Base-by-base conservation (phyloP, 805 yeast species). In the Candida jianshihensis region DNA sequence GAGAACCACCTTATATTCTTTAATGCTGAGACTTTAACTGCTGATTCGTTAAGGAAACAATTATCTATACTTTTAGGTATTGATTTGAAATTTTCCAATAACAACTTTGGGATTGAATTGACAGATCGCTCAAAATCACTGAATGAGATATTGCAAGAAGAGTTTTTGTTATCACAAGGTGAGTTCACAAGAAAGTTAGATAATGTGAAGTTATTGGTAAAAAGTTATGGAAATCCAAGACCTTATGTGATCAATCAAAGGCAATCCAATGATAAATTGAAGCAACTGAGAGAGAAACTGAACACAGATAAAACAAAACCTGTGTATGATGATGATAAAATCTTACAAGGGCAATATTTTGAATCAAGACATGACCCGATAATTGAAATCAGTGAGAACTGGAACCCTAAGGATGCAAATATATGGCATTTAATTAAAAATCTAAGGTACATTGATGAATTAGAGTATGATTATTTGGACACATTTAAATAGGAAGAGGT, bases 361-460 rank as follows among this genome's bases (percentile, higher is more conserved):
- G 53, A 48, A 31, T 34, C 38, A 18, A 35, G 50, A 18, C 47
- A 44, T 20, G 53, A 48, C 30, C 53, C 53, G 10, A 27, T 48
- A 6, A 42, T 48, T 16, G 50, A 48, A 14, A 46, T 48, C 20
- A 39, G 45, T 15, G 53, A 48, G 31, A 30, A 33, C 27, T 46
- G 43, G 42, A 46, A 46, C 17, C 32, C 20, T 11, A 30, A 30
- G 3, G 53, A 48, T 37, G 30, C 51, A 19, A 35, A 32, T 2
- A 24, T 46, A 6, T 48, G 53, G 53, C 46, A 49, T 43, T 17
- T 36, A 6, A 39, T 40, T 12, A 38, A 40, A 25, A 44, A 35
- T 18, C 31, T 41, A n/a, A 38, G 45, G 21, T 34, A 21, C 14
- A 21, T 48, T 7, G 40, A 35, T 26, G 33, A 31, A 9, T 30